Percentiles rank a stretch among this genome's conserved stretches.
phyloP scores from a whole-genome alignment of 2,329 filamentous ascomycete species.

The Aspergillus glaucus region DNA sequence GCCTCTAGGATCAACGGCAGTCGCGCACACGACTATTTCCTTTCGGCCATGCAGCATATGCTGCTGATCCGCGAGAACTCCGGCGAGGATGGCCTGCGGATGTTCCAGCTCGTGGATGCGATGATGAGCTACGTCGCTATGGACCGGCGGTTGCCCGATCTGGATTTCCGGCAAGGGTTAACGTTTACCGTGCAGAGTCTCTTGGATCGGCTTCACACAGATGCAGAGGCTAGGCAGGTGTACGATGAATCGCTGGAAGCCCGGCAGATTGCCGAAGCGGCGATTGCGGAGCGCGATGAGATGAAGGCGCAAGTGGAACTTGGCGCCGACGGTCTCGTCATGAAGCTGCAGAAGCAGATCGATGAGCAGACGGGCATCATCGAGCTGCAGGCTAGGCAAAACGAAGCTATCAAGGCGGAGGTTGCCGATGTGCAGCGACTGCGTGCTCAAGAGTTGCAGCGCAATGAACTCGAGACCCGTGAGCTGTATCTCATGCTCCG shows the following conservation, averaged over 20 bases:
- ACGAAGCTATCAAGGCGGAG: constrained; percentile 82
- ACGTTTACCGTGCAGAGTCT: constrained; percentile 96
- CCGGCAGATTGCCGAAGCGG: constrained; percentile 87
- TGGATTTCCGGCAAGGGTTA: constrained; percentile 95
- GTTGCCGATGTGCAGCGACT: constrained; percentile 79
- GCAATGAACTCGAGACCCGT: constrained; percentile 91
- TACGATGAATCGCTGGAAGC: constrained; percentile 87
- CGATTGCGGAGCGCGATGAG: constrained; percentile 93
- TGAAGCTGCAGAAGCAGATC: constrained; percentile 87
- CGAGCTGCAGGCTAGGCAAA: constrained; percentile 77
- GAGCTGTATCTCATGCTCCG: constrained; percentile 97
- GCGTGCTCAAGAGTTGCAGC: constrained; percentile 81
- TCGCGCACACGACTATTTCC: constrained; percentile 87
- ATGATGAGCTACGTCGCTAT: constrained; percentile 99
- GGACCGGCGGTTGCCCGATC: constrained; percentile 89
- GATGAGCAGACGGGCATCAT: constrained; percentile 89
- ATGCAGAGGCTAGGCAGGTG: constrained; percentile 87
- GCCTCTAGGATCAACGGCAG: constrained; percentile 75
- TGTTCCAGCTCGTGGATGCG: constrained; percentile 97
- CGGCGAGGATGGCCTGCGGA: constrained; percentile 81
- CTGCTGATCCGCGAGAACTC: constrained; percentile 87
- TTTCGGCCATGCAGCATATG: constrained; percentile 91
- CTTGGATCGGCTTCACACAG: constrained; percentile 91
- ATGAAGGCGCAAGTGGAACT: constrained; percentile 82
- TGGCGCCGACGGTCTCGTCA: constrained; percentile 87